Evolutionary conservation across 306 rosid species (phyloP).

Genomic region (Corylus heterophylla): DNA sequence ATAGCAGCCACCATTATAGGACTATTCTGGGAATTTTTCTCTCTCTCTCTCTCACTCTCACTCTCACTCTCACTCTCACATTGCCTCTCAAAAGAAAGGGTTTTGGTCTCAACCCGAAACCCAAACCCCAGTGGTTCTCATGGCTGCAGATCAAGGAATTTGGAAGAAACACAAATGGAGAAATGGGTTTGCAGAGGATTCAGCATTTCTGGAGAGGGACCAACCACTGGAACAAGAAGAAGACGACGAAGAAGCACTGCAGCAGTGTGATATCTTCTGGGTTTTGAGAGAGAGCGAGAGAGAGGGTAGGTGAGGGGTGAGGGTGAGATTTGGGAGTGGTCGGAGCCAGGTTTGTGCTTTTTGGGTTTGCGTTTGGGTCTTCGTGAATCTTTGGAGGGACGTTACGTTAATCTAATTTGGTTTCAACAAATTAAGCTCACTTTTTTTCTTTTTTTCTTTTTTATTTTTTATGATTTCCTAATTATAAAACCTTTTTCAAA

Average conservation of each 20-base stretch:
- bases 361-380: slow-evolving; percentile 30
- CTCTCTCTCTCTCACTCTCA: background rate
- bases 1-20: slow-evolving; percentile 93
- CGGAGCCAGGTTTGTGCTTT: slow-evolving; percentile 25
- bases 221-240: slow-evolving; percentile 7
- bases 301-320: slow-evolving; percentile 11
- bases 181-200: slow-evolving; percentile 43
- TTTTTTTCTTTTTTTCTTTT: too few relatives aligned
- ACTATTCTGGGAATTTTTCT: slow-evolving; percentile 17
- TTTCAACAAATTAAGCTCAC: background rate
- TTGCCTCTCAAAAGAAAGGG: slow-evolving; percentile 31
- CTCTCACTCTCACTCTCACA: slow-evolving; percentile 38
- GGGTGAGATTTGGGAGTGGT: slow-evolving; percentile 32
- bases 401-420: slow-evolving; percentile 31
- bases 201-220: slow-evolving; percentile 35
- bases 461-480: too few relatives aligned
- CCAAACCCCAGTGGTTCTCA: slow-evolving; percentile 24
- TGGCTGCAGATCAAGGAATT: slow-evolving; percentile 36
- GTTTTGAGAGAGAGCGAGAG: slow-evolving; percentile 14
- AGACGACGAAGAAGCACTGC: slow-evolving; percentile 32
- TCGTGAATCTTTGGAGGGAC: slow-evolving; percentile 62
- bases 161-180: slow-evolving; percentile 15
- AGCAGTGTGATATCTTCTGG: background rate
- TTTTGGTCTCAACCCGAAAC: slow-evolving; percentile 19
- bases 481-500: too few relatives aligned